These are phyloP conservation scores for Amanita polypyramis DNA, from an alignment of 768 basidiomycete genomes.

Conservation along the genomic window DNA sequence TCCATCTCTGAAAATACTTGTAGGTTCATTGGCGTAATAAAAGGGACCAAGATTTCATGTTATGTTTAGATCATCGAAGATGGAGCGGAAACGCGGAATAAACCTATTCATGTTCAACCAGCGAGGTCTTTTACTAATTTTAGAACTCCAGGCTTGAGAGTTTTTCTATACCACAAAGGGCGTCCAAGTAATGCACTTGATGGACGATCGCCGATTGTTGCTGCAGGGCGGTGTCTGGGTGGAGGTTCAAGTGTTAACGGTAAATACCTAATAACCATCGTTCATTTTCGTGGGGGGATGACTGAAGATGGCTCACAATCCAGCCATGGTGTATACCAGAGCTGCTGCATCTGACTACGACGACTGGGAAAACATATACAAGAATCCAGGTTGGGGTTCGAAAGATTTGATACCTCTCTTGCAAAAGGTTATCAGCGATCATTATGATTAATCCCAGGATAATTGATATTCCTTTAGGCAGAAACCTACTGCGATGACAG, in stretches of 20 bases:
- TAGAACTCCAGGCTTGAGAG: constrained; percentile 21
- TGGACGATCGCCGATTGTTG: constrained; percentile 34
- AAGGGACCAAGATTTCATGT: not conserved
- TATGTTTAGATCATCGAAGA: constrained; percentile 39
- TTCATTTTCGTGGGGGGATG: too few relatives aligned
- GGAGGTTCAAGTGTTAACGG: constrained; percentile 58
- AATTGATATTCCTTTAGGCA: constrained; percentile 17
- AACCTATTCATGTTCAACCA: constrained; percentile 41
- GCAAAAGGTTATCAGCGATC: constrained; percentile 32
- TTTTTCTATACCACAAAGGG: constrained; percentile 34
- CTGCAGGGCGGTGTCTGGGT: constrained; percentile 41
- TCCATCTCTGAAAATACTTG: constrained; percentile 44
- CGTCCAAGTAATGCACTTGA: constrained; percentile 29
- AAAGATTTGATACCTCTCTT: constrained; percentile 45
- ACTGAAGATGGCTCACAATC: not conserved
- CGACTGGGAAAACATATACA: constrained; percentile 41
- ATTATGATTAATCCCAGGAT: too few relatives aligned
- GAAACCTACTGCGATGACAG: constrained; percentile 24
- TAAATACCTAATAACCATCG: constrained; percentile 14
- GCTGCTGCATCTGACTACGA: constrained; percentile 56
- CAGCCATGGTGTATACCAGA: constrained; percentile 46
- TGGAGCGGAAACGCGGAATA: constrained; percentile 38
- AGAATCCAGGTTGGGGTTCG: constrained; percentile 54
- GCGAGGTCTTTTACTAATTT: constrained; percentile 38
- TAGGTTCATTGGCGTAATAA: constrained; percentile 12